phyloP scores from a whole-genome alignment of 2,329 filamentous ascomycete genomes.

The Aspergillus costaricaensis region DNA sequence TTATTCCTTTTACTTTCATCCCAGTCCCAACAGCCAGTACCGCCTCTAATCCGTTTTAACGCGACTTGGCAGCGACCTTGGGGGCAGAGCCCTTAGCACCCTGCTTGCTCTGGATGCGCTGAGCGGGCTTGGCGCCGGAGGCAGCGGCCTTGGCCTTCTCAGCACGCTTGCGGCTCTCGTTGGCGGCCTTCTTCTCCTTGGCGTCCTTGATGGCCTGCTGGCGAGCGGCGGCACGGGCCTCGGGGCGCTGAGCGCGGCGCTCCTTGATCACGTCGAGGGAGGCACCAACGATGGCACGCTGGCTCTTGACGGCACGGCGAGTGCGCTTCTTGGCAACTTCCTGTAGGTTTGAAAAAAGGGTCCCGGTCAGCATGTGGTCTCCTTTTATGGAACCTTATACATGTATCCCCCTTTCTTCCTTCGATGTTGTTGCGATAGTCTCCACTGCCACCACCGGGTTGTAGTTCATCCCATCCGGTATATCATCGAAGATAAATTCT shows the following conservation, averaged over 20 bases:
- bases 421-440: no score
- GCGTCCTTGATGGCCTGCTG: slow-evolving; percentile 88
- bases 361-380: slow-evolving; percentile 29
- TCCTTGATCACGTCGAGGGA: slow-evolving; percentile 99
- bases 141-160: slow-evolving; percentile 96
- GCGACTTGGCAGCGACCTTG: slow-evolving; percentile 84
- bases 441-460: no score
- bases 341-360: slow-evolving; percentile 56
- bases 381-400: neutral
- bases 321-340: slow-evolving; percentile 99
- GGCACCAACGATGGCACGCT: slow-evolving; percentile 98
- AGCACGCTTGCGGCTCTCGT: slow-evolving; percentile 91
- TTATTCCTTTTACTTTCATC: slow-evolving; percentile 25
- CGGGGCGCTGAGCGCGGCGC: slow-evolving; percentile 89
- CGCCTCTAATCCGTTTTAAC: slow-evolving; percentile 59
- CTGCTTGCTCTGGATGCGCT: slow-evolving; percentile 92
- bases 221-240: slow-evolving; percentile 91
- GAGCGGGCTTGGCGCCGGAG: slow-evolving; percentile 71
- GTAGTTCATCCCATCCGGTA: neutral
- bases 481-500: neutral
- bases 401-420: no score
- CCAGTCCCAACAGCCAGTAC: slow-evolving; percentile 32
- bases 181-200: slow-evolving; percentile 96
- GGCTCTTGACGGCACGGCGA: slow-evolving; percentile 95
- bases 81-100: slow-evolving; percentile 84